Evolutionary conservation across 2,329 filamentous ascomycete species (phyloP).

Genomic region (Emmonsia crescens): DNA sequence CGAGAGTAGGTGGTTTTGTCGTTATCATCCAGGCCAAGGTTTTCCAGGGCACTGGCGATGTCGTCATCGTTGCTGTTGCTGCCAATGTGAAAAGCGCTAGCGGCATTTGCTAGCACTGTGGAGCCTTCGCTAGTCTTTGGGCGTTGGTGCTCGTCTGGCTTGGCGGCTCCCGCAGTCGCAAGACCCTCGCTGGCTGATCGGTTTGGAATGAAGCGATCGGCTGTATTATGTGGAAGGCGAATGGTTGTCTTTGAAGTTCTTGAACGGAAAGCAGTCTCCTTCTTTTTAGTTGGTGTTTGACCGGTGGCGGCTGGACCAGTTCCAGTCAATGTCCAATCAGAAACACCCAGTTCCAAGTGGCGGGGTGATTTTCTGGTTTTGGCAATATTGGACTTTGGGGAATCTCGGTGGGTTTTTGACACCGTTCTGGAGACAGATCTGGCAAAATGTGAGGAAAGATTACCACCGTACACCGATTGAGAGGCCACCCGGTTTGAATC

Average conservation of each 20-base stretch:
- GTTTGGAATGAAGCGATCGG: slow-evolving; percentile 94
- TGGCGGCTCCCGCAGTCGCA: slow-evolving; percentile 67
- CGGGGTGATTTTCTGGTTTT: slow-evolving; percentile 64
- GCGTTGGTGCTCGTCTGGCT: slow-evolving; percentile 68
- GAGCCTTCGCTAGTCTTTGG: slow-evolving; percentile 72
- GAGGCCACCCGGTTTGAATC: slow-evolving; percentile 43
- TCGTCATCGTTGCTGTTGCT: slow-evolving; percentile 58
- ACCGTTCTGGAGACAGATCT: slow-evolving; percentile 44
- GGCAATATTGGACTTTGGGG: slow-evolving; percentile 74
- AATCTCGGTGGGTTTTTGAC: slow-evolving; percentile 65
- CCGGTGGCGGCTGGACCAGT: slow-evolving; percentile 50
- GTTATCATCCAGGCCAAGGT: slow-evolving; percentile 65
- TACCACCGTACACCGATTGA: slow-evolving; percentile 68
- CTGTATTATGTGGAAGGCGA: slow-evolving; percentile 56
- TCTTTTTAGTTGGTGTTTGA: slow-evolving; percentile 42
- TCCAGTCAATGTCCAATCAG: slow-evolving; percentile 82
- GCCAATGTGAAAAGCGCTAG: slow-evolving; percentile 53
- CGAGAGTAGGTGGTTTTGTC: slow-evolving; percentile 61
- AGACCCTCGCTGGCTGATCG: slow-evolving; percentile 81
- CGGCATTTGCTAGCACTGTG: slow-evolving; percentile 62
- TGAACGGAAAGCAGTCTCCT: slow-evolving; percentile 25
- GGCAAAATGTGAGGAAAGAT: slow-evolving; percentile 67
- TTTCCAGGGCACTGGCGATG: slow-evolving; percentile 66
- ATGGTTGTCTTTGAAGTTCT: slow-evolving; percentile 52
- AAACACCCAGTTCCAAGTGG: slow-evolving; percentile 81